Evolutionary conservation across 2,329 filamentous ascomycete species (phyloP), one percentile per base, ranked within the genome.

Genomic region (Macrophomina phaseolina): DNA sequence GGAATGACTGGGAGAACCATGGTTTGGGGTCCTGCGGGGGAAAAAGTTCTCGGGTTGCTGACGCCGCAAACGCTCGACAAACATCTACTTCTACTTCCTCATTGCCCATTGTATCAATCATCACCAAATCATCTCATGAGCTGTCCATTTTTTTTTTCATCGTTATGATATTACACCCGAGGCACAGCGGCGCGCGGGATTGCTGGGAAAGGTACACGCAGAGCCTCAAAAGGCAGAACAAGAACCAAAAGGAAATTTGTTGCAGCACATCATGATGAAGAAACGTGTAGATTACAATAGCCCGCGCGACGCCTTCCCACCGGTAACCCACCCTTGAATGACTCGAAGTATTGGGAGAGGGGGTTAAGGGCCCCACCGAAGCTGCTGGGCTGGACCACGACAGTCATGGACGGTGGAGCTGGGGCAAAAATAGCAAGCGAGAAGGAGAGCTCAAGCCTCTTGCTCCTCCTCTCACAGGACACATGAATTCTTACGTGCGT

Each of bases 391-490:
- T 48, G 45, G 45, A 49, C 45, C 42, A 23, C 58, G n/a, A 62
- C 30, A 49, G 42, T 16, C 42, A 18, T 45, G 5, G 11, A 28
- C 6, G 32, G 30, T 62, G 45, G 58, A 49, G 42, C 11, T 14
- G 23, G 14, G 55, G n/a, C 28, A 46, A 61, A 62, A 62, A 49
- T 48, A 62, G 32, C 30, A 62, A 62, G 32, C 42, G 42, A 23
- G 45, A 34, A 30, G 23, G 28, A 18, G 42, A n/a, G 30, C 18
- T 28, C 32, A 16, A 14, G 30, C 30, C 30, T 49, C 45, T 34
- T 49, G 18, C 18, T 18, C 4, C 9, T 16, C n/a, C 38, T 30
- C 28, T 48, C 56, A 61, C 56, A 42, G 34, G 28, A 60, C 36
- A 18, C 51, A n/a, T 14, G 23, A 23, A 23, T 42, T 45, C 34